phyloP scores from a whole-genome alignment of 2,329 filamentous ascomycete genomes.

The Scytalidium lignicola region DNA sequence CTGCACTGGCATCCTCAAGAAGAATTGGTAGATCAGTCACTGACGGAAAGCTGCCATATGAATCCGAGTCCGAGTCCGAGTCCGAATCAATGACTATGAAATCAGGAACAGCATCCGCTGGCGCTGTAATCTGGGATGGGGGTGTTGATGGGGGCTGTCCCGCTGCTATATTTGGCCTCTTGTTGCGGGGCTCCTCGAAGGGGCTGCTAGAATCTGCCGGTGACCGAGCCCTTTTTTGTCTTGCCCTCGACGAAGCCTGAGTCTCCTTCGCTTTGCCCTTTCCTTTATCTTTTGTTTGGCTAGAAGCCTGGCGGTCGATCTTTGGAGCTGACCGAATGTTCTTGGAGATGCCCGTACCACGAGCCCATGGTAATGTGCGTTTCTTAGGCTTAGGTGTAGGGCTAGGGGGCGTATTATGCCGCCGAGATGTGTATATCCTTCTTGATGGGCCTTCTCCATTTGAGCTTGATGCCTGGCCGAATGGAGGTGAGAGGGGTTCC shows the following conservation, averaged over 20 bases:
- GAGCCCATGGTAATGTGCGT: background rate
- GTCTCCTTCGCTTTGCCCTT: background rate
- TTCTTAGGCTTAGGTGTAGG: background rate
- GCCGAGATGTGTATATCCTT: background rate
- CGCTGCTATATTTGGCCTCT: background rate
- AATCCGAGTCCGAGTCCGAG: conserved; percentile 1
- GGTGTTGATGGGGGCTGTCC: background rate
- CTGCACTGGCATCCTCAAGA: background rate
- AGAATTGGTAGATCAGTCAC: conserved; percentile 3
- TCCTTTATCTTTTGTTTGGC: background rate
- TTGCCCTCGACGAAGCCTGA: background rate
- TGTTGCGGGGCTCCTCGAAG: background rate
- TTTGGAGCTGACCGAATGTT: background rate
- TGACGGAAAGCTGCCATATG: conserved; percentile 7
- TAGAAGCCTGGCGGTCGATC: background rate
- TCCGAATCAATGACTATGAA: background rate
- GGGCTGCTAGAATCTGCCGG: background rate
- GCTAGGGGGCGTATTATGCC: background rate
- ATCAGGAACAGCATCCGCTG: background rate
- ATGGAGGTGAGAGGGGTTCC: background rate
- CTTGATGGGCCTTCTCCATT: background rate
- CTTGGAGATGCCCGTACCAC: background rate
- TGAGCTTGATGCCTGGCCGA: background rate
- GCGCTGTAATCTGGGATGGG: background rate
- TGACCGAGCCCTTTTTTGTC: background rate